phyloP scores from a whole-genome alignment of 2,329 filamentous ascomycete genomes.

The Ceratocystis huliohia region DNA sequence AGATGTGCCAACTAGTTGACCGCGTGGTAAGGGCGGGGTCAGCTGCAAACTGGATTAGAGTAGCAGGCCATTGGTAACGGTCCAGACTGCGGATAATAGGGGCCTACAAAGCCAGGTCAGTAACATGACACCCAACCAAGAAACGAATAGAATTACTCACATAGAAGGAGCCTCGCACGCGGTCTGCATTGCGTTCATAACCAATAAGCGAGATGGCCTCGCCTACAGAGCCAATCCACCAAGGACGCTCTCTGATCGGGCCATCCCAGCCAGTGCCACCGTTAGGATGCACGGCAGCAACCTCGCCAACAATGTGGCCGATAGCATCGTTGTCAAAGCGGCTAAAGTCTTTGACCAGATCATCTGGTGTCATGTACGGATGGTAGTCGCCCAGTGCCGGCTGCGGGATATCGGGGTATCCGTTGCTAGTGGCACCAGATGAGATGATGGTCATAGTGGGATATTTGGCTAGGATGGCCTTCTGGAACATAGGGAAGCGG shows the following conservation, averaged over 20 bases:
- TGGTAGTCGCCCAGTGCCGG: constrained; percentile 39
- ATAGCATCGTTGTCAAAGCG: constrained; percentile 39
- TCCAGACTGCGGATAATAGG: constrained; percentile 39
- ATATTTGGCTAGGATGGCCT: constrained; percentile 44
- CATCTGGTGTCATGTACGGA: constrained; percentile 39
- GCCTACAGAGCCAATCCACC: constrained; percentile 48
- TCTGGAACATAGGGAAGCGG: constrained; percentile 46
- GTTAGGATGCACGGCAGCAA: constrained; percentile 40
- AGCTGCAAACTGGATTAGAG: constrained; percentile 38
- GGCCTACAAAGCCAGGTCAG: constrained; percentile 25
- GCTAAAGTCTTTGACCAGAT: constrained; percentile 37
- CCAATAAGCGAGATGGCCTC: constrained; percentile 55
- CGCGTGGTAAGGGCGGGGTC: constrained; percentile 37
- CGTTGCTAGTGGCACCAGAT: constrained; percentile 35
- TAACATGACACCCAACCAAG: neutral
- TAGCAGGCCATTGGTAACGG: constrained; percentile 40
- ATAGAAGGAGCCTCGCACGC: constrained; percentile 42
- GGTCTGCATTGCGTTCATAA: constrained; percentile 51
- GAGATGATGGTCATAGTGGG: constrained; percentile 46
- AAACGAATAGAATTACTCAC: constrained; percentile 2
- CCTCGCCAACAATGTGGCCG: constrained; percentile 36
- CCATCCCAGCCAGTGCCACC: constrained; percentile 38
- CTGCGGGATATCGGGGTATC: constrained; percentile 30
- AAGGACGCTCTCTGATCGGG: constrained; percentile 36
- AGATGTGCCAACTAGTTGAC: constrained; percentile 39